A percentile compares a stretch with the other conserved stretches of the same genome.
Evolutionary conservation across 192 early-diverging fungal species (phyloP).

Genomic region (Phycomyces nitens): DNA sequence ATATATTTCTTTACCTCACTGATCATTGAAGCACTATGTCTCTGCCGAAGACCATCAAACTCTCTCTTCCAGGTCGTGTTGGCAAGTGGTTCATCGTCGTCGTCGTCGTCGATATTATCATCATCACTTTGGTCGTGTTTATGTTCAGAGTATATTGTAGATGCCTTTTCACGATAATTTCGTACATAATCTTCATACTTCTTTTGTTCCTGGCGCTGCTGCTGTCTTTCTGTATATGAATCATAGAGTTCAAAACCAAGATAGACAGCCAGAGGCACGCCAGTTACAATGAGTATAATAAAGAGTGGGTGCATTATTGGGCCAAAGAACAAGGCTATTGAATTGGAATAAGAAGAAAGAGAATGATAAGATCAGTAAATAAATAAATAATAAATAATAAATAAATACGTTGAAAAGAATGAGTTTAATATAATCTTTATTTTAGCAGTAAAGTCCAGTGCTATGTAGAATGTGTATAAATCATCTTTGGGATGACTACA

Average conservation of each 20-base stretch:
- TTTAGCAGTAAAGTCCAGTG: too few species aligned
- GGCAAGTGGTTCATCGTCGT: background rate
- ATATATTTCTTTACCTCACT: background rate
- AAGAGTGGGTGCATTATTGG: conserved; percentile 17
- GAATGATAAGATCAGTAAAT: too few species aligned
- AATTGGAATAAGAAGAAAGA: background rate
- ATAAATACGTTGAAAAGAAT: too few species aligned
- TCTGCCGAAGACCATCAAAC: background rate
- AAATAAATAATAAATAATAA: too few species aligned
- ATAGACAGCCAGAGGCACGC: conserved; percentile 1
- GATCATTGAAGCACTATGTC: background rate
- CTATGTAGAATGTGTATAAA: too few species aligned
- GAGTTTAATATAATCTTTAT: too few species aligned
- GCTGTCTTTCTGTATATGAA: conserved; percentile 10
- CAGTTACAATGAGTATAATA: conserved; percentile 15
- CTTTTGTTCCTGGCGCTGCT: conserved; percentile 9
- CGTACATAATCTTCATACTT: conserved; percentile 22
- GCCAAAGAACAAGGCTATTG: background rate
- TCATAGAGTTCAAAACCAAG: conserved; percentile 12
- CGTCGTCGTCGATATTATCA: background rate
- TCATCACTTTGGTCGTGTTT: too few species aligned
- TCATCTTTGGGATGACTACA: too few species aligned
- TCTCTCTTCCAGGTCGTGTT: background rate
- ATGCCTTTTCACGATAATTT: conserved; percentile 3
- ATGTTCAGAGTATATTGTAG: background rate